Evolutionary conservation across 2,329 filamentous ascomycete genomes (phyloP).

Genomic region (Penicillium crustosum): DNA sequence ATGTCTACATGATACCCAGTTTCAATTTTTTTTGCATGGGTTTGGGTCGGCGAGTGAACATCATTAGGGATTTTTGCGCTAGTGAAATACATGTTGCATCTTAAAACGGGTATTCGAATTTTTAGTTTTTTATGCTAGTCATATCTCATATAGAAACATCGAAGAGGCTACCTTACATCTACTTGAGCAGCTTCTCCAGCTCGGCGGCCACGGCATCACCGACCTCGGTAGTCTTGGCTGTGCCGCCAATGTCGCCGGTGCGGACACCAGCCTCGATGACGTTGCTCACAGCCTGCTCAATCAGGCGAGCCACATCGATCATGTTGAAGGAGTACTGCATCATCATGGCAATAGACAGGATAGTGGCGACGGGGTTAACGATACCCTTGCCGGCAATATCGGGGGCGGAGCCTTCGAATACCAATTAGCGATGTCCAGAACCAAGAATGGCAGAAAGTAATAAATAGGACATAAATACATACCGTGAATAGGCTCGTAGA

Average conservation of each 20-base stretch:
- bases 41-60: neutral
- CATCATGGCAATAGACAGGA: slow-evolving; percentile 94
- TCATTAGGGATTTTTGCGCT: slow-evolving; percentile 1
- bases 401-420: slow-evolving; percentile 70
- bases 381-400: slow-evolving; percentile 91
- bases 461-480: slow-evolving; percentile 29
- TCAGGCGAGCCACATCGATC: slow-evolving; percentile 63
- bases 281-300: slow-evolving; percentile 35
- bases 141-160: slow-evolving; percentile 25
- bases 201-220: slow-evolving; percentile 79
- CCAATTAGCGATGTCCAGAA: slow-evolving; percentile 2
- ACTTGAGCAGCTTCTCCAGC: slow-evolving; percentile 66
- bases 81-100: slow-evolving; percentile 1
- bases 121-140: slow-evolving; percentile 22
- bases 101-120: slow-evolving; percentile 27
- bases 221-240: slow-evolving; percentile 70
- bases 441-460: neutral
- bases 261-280: slow-evolving; percentile 76
- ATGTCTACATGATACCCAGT: slow-evolving; percentile 25
- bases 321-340: slow-evolving; percentile 86
- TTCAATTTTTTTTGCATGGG: slow-evolving; percentile 5
- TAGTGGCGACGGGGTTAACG: slow-evolving; percentile 88
- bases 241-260: slow-evolving; percentile 84
- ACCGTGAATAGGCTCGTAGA: slow-evolving; percentile 98
- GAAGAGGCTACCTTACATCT: slow-evolving; percentile 15